A percentile compares a stretch with the other conserved stretches of the same genome.
These are phyloP conservation scores for Fusarium armeniacum DNA, from an alignment of 2,329 filamentous ascomycete genomes.

Conservation along the genomic window DNA sequence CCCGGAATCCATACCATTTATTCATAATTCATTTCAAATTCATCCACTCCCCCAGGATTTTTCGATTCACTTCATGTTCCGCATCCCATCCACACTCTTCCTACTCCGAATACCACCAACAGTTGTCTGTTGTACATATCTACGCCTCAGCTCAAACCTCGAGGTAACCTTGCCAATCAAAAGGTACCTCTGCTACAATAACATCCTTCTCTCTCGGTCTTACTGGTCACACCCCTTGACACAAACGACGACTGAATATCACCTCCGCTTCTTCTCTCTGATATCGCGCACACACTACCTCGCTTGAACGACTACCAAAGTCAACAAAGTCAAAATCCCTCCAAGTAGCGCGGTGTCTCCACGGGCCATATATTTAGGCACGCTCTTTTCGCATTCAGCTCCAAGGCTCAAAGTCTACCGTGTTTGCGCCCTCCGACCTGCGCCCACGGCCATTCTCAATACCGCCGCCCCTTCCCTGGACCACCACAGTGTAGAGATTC, in stretches of 20 bases:
- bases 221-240: slow-evolving; percentile 35
- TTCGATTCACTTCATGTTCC: slow-evolving; percentile 20
- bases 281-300: slow-evolving; percentile 37
- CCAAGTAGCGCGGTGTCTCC: slow-evolving; percentile 21
- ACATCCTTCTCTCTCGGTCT: slow-evolving; percentile 26
- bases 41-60: slow-evolving; percentile 37
- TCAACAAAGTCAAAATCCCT: slow-evolving; percentile 33
- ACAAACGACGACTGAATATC: slow-evolving; percentile 33
- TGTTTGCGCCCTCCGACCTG: slow-evolving; percentile 26
- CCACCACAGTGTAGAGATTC: slow-evolving; percentile 2
- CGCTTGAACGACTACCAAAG: slow-evolving; percentile 10
- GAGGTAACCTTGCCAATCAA: slow-evolving; percentile 30
- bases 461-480: slow-evolving; percentile 19
- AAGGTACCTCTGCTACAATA: slow-evolving; percentile 8
- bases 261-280: slow-evolving; percentile 29
- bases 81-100: slow-evolving; percentile 16
- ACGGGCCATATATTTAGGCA: slow-evolving; percentile 24
- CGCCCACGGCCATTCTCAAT: slow-evolving; percentile 28
- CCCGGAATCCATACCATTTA: slow-evolving; percentile 14
- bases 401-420: slow-evolving; percentile 25
- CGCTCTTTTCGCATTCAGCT: slow-evolving; percentile 29
- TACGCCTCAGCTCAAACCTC: slow-evolving; percentile 32
- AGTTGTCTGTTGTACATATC: slow-evolving; percentile 17
- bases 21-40: slow-evolving; percentile 23
- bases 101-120: slow-evolving; percentile 1